Conservation (phyloP, 2,329 filamentous ascomycete genomes). For the Diaporthe citri region DNA sequence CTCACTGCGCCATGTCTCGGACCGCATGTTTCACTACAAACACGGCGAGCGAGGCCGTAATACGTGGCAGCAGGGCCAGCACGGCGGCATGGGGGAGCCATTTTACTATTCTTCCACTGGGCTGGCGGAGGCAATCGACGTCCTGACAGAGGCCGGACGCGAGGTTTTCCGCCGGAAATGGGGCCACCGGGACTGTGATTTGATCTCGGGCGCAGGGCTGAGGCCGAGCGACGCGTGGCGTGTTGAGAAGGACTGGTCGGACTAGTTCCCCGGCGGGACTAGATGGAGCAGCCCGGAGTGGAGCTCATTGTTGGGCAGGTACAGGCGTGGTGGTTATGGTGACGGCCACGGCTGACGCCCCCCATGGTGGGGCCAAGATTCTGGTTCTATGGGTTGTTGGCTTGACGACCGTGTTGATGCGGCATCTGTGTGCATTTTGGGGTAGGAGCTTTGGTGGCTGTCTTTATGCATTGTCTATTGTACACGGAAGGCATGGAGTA, state of each 20-base stretch:
- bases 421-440: not conserved
- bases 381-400: not conserved
- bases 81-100: slow-evolving; percentile 64
- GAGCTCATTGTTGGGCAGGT: not conserved
- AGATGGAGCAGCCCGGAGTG: not conserved
- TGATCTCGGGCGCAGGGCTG: slow-evolving; percentile 43
- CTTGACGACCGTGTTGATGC: not conserved
- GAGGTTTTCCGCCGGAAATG: slow-evolving; percentile 56
- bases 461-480: not conserved
- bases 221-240: slow-evolving; percentile 52
- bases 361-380: not conserved
- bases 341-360: not conserved
- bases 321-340: not conserved
- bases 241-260: slow-evolving; percentile 53
- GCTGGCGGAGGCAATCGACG: slow-evolving; percentile 57
- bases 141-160: slow-evolving; percentile 60
- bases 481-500: not conserved
- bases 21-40: slow-evolving; percentile 59
- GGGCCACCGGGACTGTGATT: slow-evolving; percentile 56
- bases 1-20: slow-evolving; percentile 44
- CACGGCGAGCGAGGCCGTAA: slow-evolving; percentile 58
- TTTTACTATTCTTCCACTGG: slow-evolving; percentile 64
- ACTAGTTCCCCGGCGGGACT: not conserved
- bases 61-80: slow-evolving; percentile 65
- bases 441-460: not conserved